These are phyloP conservation scores for Trapa bicornis DNA, from an alignment of 345 rosid species.

Conservation along the genomic window DNA sequence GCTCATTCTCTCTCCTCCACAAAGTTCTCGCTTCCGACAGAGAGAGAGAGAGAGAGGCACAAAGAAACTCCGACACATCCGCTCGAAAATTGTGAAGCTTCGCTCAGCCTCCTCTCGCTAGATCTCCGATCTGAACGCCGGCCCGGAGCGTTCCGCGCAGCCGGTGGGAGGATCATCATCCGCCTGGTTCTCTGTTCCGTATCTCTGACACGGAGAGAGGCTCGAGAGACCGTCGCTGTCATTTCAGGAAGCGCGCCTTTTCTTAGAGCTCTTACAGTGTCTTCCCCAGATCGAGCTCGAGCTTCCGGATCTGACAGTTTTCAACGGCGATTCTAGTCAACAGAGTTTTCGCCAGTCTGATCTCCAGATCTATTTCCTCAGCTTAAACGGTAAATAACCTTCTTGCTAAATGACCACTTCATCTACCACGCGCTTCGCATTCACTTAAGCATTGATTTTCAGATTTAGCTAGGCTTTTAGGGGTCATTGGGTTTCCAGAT, in stretches of 20 bases:
- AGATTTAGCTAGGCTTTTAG: not conserved
- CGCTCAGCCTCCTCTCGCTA: not conserved
- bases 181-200: not conserved
- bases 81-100: not conserved
- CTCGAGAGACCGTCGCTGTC: not conserved
- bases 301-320: not conserved
- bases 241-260: not conserved
- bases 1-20: not conserved
- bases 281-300: not conserved
- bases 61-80: constrained; percentile 1
- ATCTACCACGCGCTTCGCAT: not conserved
- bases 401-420: not conserved
- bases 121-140: not conserved
- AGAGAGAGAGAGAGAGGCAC: not conserved
- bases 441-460: not conserved
- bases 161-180: not conserved
- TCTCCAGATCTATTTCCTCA: constrained; percentile 6
- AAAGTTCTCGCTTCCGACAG: constrained; percentile 1
- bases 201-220: not conserved
- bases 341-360: not conserved
- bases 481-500: not conserved
- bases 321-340: not conserved
- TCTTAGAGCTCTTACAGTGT: not conserved
- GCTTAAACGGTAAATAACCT: not conserved
- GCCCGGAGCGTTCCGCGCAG: not conserved